A percentile compares a stretch with the other conserved stretches of the same genome.
Evolutionary conservation across 495 filamentous ascomycete species (phyloP).

Genomic region (Penicillium fimorum): DNA sequence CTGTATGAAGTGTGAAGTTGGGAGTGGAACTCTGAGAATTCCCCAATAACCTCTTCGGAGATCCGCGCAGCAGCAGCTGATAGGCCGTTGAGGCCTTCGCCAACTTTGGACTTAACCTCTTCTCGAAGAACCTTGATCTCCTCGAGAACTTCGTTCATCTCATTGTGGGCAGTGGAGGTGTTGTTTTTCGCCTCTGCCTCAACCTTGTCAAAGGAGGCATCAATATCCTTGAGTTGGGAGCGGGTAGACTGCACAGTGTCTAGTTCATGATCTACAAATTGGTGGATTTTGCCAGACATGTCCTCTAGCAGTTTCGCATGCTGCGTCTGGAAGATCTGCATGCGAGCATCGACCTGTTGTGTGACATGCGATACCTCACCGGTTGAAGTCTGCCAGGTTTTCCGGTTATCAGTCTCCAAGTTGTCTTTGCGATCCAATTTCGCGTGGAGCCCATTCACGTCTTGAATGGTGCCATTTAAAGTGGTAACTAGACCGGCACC

Average conservation of each 20-base stretch:
- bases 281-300: slow-evolving; percentile 66
- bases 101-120: slow-evolving; percentile 80
- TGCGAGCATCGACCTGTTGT: slow-evolving; percentile 65
- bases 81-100: slow-evolving; percentile 79
- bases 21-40: slow-evolving; percentile 76
- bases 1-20: slow-evolving; percentile 85
- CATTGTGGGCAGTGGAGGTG: slow-evolving; percentile 68
- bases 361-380: slow-evolving; percentile 71
- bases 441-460: slow-evolving; percentile 75
- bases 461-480: slow-evolving; percentile 69
- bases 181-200: slow-evolving; percentile 66
- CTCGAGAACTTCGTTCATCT: slow-evolving; percentile 87
- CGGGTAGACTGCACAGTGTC: slow-evolving; percentile 64
- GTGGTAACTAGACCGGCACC: slow-evolving; percentile 74
- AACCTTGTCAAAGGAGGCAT: slow-evolving; percentile 60
- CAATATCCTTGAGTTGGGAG: slow-evolving; percentile 64
- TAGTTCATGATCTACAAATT: slow-evolving; percentile 71
- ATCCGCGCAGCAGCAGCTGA: slow-evolving; percentile 84
- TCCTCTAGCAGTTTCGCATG: slow-evolving; percentile 67
- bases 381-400: slow-evolving; percentile 74
- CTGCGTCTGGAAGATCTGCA: slow-evolving; percentile 64
- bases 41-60: slow-evolving; percentile 83
- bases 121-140: slow-evolving; percentile 87
- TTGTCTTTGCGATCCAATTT: slow-evolving; percentile 82
- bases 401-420: slow-evolving; percentile 74